Percentiles rank a stretch among this genome's conserved stretches.
These are phyloP conservation scores for Pseudohalonectria lignicola DNA, from an alignment of 2,329 filamentous ascomycete species.

Conservation along the genomic window DNA sequence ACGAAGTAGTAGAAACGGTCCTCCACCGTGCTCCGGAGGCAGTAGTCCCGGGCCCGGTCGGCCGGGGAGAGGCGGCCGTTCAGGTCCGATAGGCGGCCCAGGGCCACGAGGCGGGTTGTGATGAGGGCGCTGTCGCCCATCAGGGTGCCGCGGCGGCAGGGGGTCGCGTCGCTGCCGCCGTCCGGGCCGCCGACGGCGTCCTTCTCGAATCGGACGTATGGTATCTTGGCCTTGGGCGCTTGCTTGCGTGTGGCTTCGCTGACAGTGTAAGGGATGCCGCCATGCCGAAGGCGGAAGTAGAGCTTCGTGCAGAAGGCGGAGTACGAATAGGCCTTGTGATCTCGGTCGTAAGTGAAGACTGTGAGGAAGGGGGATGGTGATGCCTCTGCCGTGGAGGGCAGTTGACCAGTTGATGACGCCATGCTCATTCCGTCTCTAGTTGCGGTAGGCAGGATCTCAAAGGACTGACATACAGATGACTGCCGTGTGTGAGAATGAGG, in stretches of 20 bases:
- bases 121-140: conserved; percentile 11
- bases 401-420: no score
- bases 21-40: conserved; percentile 10
- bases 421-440: no score
- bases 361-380: conserved; percentile 4
- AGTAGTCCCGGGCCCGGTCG: conserved; percentile 8
- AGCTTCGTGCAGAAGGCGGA: conserved; percentile 11
- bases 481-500: no score
- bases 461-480: no score
- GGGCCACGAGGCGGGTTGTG: conserved; percentile 8
- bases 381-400: background rate
- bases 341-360: conserved; percentile 11
- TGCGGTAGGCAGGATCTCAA: no score
- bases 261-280: conserved; percentile 8
- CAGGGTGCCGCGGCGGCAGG: conserved; percentile 7
- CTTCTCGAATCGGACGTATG: conserved; percentile 10
- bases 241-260: conserved; percentile 7
- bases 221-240: conserved; percentile 11
- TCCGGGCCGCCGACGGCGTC: background rate
- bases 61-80: conserved; percentile 5
- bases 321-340: conserved; percentile 8
- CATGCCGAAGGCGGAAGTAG: conserved; percentile 11
- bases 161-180: background rate
- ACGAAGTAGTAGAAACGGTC: conserved; percentile 11
- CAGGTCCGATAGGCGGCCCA: conserved; percentile 8